Evolutionary conservation across 2,329 filamentous ascomycete species (phyloP), one percentile per base, ranked within the genome.

Genomic region (Plenodomus lindquistii): DNA sequence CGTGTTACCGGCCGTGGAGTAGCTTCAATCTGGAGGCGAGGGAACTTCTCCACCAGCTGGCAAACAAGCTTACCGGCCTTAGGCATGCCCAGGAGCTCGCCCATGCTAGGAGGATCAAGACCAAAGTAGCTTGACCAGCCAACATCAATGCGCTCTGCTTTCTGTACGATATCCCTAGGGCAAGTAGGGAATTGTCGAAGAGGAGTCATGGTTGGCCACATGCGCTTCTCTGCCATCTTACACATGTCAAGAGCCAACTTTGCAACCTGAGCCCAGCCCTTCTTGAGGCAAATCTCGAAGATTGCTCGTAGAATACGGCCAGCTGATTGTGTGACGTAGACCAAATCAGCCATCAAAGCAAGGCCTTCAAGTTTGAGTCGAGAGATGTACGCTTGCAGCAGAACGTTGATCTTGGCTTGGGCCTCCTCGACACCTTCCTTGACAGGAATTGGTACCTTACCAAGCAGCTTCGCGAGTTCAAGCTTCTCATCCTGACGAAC

Each of bases 201-300:
- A 10, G 95, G 94, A 31, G 91, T 90, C 94, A 97, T 99, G 5
- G 93, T 97, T 13, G 93, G 92, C 94, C 94, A 99, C 95, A 99
- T 99, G 41, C 95, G 84, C 80, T 96, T 96, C 78, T 99, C 94
- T 0, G 93, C 94, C 91, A 96, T 97, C 77, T 99, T 99, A 77
- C 95, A 99, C 44, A 99, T 81, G 63, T 96, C 90, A 36, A 99
- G 79, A 0, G 94, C 92, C 54, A 88, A 91, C 76, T 94, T 96
- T 8, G 94, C 90, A 3, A 97, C 94, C 15, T 86, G 87, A 1
- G 94, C 85, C 93, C 93, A 99, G 27, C 93, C 93, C 74, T 97
- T 97, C 76, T 93, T 96, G 58, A 99, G 76, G n/a, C 89, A 88
- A 45, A 99, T 97, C 75, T 99, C 95, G 59, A 97, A 99, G 41